A percentile compares a stretch with the other conserved stretches of the same genome.
Evolutionary conservation across 805 yeast genomes (phyloP).

Genomic region (Sugiyamaella qingdaonensis): DNA sequence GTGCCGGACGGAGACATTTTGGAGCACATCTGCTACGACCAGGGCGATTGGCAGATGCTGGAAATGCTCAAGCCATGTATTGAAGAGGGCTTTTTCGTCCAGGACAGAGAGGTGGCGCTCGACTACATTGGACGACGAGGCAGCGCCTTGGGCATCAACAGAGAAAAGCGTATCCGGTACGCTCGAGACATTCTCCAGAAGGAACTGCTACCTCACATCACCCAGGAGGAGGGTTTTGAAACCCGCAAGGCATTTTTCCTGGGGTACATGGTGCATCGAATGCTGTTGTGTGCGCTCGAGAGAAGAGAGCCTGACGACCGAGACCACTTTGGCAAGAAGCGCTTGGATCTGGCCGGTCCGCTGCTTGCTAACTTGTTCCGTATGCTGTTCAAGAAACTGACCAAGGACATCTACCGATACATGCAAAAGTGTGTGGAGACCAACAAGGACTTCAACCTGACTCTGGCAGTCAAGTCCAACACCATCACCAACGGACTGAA

Average conservation of each 20-base stretch:
- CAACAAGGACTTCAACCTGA: constrained; percentile 93
- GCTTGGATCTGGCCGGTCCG: constrained; percentile 98
- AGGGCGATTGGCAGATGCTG: constrained; percentile 98
- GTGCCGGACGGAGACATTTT: constrained; percentile 99
- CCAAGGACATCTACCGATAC: constrained; percentile 94
- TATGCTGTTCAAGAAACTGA: constrained; percentile 85
- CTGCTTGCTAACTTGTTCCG: constrained; percentile 92
- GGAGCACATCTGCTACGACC: constrained; percentile 97
- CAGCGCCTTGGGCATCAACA: constrained; percentile 90
- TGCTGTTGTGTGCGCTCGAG: constrained; percentile 91
- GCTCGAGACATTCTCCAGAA: constrained; percentile 96
- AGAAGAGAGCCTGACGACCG: constrained; percentile 98
- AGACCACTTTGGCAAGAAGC: constrained; percentile 98
- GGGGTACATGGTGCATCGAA: constrained; percentile 96
- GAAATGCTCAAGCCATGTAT: constrained; percentile 99
- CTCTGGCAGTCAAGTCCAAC: constrained; percentile 93
- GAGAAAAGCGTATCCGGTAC: constrained; percentile 96
- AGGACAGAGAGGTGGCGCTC: constrained; percentile 95
- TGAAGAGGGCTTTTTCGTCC: constrained; percentile 97
- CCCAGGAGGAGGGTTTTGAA: constrained; percentile 96
- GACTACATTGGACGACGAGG: constrained; percentile 99
- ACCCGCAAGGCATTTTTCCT: constrained; percentile 94
- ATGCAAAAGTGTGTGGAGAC: constrained; percentile 99
- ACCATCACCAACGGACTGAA: constrained; percentile 96
- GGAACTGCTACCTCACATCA: constrained; percentile 94